Percentiles rank a stretch among this genome's conserved stretches.
Conservation (phyloP, 2,329 filamentous ascomycete genomes). For the Rasamsonia emersonii region DNA sequence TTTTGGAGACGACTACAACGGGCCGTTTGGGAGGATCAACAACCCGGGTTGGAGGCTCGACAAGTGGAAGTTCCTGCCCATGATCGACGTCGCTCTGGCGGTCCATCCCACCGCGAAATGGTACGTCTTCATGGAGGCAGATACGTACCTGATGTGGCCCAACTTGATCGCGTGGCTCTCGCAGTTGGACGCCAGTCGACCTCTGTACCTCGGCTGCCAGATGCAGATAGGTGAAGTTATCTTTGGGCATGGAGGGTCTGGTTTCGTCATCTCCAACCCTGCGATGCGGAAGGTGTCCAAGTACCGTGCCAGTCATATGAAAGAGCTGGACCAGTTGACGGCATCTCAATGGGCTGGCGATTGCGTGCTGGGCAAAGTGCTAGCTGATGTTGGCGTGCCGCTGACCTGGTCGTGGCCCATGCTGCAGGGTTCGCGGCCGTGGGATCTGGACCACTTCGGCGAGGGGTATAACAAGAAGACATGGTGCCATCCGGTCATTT, state of each 20-base stretch:
- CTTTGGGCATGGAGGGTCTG: constrained; percentile 47
- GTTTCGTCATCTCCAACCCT: constrained; percentile 44
- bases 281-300: constrained; percentile 39
- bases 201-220: constrained; percentile 47
- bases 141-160: constrained; percentile 49
- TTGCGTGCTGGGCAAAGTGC: constrained; percentile 41
- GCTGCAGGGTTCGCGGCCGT: constrained; percentile 33
- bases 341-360: constrained; percentile 41
- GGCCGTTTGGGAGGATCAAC: constrained; percentile 33
- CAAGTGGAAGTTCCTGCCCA: constrained; percentile 52
- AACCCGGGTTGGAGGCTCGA: constrained; percentile 46
- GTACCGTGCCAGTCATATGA: constrained; percentile 32
- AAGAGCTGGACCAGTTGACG: constrained; percentile 40
- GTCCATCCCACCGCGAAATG: constrained; percentile 43
- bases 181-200: constrained; percentile 39
- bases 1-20: constrained; percentile 30
- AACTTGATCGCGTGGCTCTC: constrained; percentile 47
- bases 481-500: constrained; percentile 43
- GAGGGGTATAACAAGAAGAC: constrained; percentile 30
- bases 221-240: constrained; percentile 42
- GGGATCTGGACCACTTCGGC: constrained; percentile 36
- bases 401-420: constrained; percentile 42
- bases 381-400: constrained; percentile 38
- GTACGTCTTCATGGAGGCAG: constrained; percentile 53
- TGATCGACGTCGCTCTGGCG: constrained; percentile 42